Base-by-base conservation (phyloP, 2,329 filamentous ascomycete species). In the Colletotrichum cordylinicola region DNA sequence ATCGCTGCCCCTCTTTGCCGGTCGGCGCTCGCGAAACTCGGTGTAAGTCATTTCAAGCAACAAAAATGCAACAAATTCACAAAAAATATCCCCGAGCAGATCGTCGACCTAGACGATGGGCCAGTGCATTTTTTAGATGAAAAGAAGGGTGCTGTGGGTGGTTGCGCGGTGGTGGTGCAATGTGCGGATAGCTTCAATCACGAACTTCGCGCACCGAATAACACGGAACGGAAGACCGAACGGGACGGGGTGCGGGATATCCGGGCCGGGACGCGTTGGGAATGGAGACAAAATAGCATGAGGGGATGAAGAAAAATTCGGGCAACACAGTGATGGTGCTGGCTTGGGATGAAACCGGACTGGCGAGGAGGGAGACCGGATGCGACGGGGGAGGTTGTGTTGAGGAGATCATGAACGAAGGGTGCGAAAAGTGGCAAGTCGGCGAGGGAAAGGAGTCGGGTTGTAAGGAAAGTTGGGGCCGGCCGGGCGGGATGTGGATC, bases 131-230 rank as follows among this genome's bases (percentile, higher is more conserved):
- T 65, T 31, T 35, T 39, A 58, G 64, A 73, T 73, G 58, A 10
- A 52, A 33, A 48, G 27, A 43, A 12, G 18, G 64, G 39, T 52
- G 58, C 21, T 64, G 70, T 29, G 35, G 62, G 24, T 65, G 35
- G 70, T 68, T 73, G 64, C 6, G 64, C 65, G 65, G 64, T 55
- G 70, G 75, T 68, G 72, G 72, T 76, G 76, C 73, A 72, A 74
- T 73, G 73, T 74, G 76, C 69, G 76, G 76, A 77, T 77, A 77
- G 76, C 76, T 76, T 77, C 76, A 77, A 73, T 77, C 68, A 33
- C 33, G 43, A 31, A 9, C 35, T 39, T 60, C 31, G 65, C 67
- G 64, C 64, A 52, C 39, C 61, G 58, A 65, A 66, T 60, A 58
- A 56, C 64, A 56, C 76, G 39, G 67, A 43, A 35, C 15, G 24